Evolutionary conservation across 768 basidiomycete species (phyloP).

Genomic region (Trametes sanguinea): DNA sequence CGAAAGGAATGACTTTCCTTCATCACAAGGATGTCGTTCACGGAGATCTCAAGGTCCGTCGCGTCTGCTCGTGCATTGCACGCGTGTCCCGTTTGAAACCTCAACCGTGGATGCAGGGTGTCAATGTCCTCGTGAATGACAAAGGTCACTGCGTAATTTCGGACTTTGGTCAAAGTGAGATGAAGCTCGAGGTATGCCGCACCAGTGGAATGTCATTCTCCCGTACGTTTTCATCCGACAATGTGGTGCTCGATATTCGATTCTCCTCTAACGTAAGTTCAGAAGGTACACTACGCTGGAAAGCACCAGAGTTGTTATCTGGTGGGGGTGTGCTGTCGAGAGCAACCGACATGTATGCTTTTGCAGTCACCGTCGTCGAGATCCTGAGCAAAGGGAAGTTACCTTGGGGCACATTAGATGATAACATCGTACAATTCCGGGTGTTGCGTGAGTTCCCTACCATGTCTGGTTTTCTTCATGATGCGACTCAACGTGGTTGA

Average conservation of each 20-base stretch:
- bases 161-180: constrained; percentile 82
- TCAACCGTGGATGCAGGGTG: constrained; percentile 42
- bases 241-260: background rate
- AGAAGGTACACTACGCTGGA: constrained; percentile 59
- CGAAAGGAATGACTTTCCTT: constrained; percentile 80
- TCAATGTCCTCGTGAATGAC: constrained; percentile 78
- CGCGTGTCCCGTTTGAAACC: too few species aligned
- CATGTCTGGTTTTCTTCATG: too few species aligned
- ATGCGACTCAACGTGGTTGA: too few species aligned
- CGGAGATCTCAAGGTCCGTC: constrained; percentile 70
- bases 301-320: constrained; percentile 42
- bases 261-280: background rate
- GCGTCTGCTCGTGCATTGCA: background rate
- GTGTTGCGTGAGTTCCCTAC: constrained; percentile 49
- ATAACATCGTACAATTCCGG: constrained; percentile 44
- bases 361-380: constrained; percentile 40
- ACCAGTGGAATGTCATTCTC: constrained; percentile 49
- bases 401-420: constrained; percentile 34
- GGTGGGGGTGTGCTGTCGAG: constrained; percentile 36
- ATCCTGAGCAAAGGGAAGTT: constrained; percentile 38
- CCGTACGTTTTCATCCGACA: constrained; percentile 25
- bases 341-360: constrained; percentile 43
- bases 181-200: constrained; percentile 69
- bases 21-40: constrained; percentile 71
- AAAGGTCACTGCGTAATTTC: constrained; percentile 67